Evolutionary conservation across 73 alveolate species (phyloP).

Genomic region (Paramecium tetraurelia): DNA sequence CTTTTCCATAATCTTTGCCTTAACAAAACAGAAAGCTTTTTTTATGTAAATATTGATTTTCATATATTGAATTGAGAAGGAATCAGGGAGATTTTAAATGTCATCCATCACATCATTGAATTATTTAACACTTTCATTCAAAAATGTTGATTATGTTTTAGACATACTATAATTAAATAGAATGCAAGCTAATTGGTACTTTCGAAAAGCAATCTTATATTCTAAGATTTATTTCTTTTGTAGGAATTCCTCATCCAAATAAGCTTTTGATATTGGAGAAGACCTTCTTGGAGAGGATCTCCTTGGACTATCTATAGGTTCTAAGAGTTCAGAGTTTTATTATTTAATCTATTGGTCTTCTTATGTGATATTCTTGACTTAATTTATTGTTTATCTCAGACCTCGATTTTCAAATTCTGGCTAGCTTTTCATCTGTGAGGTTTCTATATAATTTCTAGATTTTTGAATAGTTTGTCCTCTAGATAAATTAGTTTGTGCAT

Average conservation of each 20-base stretch:
- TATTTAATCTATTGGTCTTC: not conserved
- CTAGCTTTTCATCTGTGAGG: not conserved
- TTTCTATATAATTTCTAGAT: not conserved
- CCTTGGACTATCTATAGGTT: not conserved
- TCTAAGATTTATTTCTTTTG: not conserved
- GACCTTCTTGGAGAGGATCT: not conserved
- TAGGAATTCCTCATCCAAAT: not conserved
- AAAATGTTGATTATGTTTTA: not conserved
- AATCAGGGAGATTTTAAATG: not conserved
- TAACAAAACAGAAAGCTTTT: slow-evolving; percentile 4
- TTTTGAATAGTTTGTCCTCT: not conserved
- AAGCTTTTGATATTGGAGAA: not conserved
- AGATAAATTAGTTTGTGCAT: not conserved
- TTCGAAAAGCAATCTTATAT: slow-evolving; percentile 3
- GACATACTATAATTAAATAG: not conserved
- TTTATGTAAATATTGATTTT: not conserved
- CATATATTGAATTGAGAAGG: not conserved
- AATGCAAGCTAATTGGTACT: slow-evolving; percentile 8
- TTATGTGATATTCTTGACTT: not conserved
- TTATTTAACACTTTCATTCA: not conserved
- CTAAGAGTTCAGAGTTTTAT: not conserved
- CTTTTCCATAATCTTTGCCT: not conserved
- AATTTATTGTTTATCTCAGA: not conserved
- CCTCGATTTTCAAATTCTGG: not conserved
- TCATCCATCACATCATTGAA: not conserved